These are phyloP conservation scores for Scutellaria baicalensis DNA, from an alignment of 257 asterid genomes.

Conservation along the genomic window DNA sequence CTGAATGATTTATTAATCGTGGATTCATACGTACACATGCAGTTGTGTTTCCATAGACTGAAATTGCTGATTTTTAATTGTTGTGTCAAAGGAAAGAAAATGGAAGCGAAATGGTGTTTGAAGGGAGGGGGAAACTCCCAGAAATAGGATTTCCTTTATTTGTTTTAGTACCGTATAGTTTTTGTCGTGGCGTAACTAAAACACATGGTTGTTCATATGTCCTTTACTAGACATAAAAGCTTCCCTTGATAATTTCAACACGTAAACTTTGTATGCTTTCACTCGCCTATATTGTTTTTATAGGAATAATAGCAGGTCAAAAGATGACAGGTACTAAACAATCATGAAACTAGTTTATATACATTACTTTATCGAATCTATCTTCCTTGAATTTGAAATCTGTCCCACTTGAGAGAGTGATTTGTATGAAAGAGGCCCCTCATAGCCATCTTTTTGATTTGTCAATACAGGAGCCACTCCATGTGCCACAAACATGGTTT, in stretches of 20 bases:
- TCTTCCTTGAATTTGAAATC: background rate
- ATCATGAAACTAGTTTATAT: background rate
- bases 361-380: background rate
- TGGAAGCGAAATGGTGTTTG: background rate
- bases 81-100: background rate
- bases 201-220: background rate
- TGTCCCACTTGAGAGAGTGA: background rate
- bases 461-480: background rate
- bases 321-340: background rate
- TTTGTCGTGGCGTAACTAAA: background rate
- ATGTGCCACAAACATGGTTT: background rate
- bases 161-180: background rate
- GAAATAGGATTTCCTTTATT: background rate
- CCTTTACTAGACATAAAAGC: background rate
- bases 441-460: background rate
- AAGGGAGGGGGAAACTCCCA: background rate
- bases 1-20: background rate
- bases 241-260: background rate
- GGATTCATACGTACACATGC: background rate
- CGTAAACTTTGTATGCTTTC: background rate
- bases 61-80: too few species aligned
- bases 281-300: background rate
- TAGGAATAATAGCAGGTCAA: background rate
- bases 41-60: too few species aligned
- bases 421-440: background rate